These are phyloP conservation scores for Phlegmacium glaucopus DNA, from an alignment of 768 basidiomycete species.

Conservation along the genomic window DNA sequence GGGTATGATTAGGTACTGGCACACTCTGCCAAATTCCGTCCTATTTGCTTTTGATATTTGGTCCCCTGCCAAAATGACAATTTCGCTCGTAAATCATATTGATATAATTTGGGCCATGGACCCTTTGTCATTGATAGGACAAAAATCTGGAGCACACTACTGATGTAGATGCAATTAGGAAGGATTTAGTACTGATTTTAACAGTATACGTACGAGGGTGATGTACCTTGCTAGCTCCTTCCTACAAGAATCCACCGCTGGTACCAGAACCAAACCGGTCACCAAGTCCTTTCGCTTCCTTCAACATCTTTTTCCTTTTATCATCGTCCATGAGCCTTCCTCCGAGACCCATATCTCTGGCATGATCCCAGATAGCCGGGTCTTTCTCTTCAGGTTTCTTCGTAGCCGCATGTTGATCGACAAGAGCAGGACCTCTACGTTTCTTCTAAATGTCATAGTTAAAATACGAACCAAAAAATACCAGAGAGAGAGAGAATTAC, in stretches of 20 bases:
- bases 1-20: no score
- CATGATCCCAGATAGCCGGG: constrained; percentile 86
- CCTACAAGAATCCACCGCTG: constrained; percentile 62
- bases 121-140: no score
- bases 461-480: not conserved
- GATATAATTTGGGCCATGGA: no score
- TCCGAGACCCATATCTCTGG: constrained; percentile 83
- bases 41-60: no score
- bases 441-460: constrained; percentile 30
- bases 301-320: constrained; percentile 72
- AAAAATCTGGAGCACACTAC: no score
- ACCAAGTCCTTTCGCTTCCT: constrained; percentile 76
- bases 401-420: constrained; percentile 46
- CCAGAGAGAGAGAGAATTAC: constrained; percentile 36
- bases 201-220: not conserved
- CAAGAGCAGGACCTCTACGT: constrained; percentile 49
- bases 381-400: constrained; percentile 44
- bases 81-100: no score
- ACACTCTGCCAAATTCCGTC: no score
- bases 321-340: constrained; percentile 90
- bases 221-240: not conserved
- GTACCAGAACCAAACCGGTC: constrained; percentile 80
- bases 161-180: no score
- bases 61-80: no score
- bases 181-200: no score